Conservation (phyloP, 257 asterid species). For the Sherardia arvensis region DNA sequence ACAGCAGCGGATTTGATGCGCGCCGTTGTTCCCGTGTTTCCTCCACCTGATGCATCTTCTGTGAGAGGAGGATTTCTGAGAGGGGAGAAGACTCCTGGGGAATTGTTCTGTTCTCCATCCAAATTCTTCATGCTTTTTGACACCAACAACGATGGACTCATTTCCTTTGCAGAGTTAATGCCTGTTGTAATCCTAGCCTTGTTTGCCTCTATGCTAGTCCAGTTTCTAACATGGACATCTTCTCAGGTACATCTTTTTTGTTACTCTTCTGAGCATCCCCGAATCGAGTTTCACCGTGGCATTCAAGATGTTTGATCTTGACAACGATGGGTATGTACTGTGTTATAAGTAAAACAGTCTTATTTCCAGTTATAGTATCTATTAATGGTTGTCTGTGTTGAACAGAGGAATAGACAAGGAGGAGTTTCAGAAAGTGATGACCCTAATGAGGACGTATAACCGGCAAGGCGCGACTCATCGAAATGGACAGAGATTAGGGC, state of each 20-base stretch:
- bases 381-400: slow-evolving; percentile 9
- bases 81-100: slow-evolving; percentile 44
- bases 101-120: slow-evolving; percentile 67
- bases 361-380: too few relatives aligned
- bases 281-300: slow-evolving; percentile 81
- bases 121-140: slow-evolving; percentile 81
- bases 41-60: slow-evolving; percentile 62
- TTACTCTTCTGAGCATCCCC: slow-evolving; percentile 77
- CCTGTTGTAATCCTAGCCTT: not conserved
- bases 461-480: slow-evolving; percentile 79
- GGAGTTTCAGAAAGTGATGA: slow-evolving; percentile 89
- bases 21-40: slow-evolving; percentile 86
- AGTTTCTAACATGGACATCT: not conserved
- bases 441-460: slow-evolving; percentile 66
- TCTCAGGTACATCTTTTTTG: slow-evolving; percentile 76
- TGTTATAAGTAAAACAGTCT: not conserved
- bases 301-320: slow-evolving; percentile 78
- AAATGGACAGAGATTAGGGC: slow-evolving; percentile 63
- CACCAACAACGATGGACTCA: slow-evolving; percentile 73
- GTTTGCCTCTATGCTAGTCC: not conserved
- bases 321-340: slow-evolving; percentile 56
- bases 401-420: slow-evolving; percentile 66
- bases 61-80: slow-evolving; percentile 67
- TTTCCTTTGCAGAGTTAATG: slow-evolving; percentile 81
- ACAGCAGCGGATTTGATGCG: slow-evolving; percentile 83